These are phyloP conservation scores for Enteropsectra breve DNA, from an alignment of 371 early-diverging fungal species.

Conservation along the genomic window DNA sequence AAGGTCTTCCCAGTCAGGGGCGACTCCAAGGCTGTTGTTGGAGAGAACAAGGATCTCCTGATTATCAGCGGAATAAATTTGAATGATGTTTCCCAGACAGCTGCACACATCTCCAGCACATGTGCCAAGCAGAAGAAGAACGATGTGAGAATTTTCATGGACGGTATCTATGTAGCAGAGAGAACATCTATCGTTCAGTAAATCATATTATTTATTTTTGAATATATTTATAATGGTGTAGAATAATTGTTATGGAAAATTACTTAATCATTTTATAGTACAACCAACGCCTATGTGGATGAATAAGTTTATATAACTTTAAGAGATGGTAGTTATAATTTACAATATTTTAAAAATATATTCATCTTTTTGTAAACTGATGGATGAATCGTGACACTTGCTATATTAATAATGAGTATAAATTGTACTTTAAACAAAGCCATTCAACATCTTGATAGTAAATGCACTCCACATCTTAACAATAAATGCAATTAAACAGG, in stretches of 20 bases:
- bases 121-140: slow-evolving; percentile 72
- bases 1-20: slow-evolving; percentile 78
- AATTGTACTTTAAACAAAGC: neutral
- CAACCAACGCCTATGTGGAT: too few species aligned
- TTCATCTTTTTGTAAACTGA: too few species aligned
- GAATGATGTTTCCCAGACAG: slow-evolving; percentile 87
- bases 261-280: too few species aligned
- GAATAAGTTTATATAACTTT: too few species aligned
- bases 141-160: slow-evolving; percentile 98
- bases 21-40: slow-evolving; percentile 69
- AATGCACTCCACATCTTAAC: neutral
- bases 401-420: too few species aligned
- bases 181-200: slow-evolving; percentile 48
- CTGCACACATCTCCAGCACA: slow-evolving; percentile 76
- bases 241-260: too few species aligned
- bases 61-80: slow-evolving; percentile 84
- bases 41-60: slow-evolving; percentile 85
- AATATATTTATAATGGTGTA: too few species aligned
- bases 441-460: neutral
- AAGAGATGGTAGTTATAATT: too few species aligned
- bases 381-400: too few species aligned
- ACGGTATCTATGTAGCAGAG: slow-evolving; percentile 66
- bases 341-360: too few species aligned
- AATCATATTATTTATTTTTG: slow-evolving; percentile 20
- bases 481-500: neutral